Evolutionary conservation across 768 basidiomycete genomes (phyloP).

Genomic region (Leccinum rimulosum): DNA sequence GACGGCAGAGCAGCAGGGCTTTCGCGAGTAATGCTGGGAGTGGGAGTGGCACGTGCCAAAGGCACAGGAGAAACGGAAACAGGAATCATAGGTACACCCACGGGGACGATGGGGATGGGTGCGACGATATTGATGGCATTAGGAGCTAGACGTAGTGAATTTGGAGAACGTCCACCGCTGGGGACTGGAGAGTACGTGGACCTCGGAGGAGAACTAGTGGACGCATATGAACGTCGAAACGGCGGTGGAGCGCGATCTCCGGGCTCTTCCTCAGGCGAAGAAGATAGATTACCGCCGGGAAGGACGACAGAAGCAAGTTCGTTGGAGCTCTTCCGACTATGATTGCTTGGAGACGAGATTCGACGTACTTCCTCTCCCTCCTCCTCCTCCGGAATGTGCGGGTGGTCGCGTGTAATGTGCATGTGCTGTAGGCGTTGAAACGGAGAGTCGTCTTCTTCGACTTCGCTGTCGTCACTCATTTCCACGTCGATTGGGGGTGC

Average conservation of each 20-base stretch:
- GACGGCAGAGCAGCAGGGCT: constrained; percentile 32
- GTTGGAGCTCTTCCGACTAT: constrained; percentile 20
- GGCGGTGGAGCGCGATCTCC: constrained; percentile 15
- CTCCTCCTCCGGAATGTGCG: constrained; percentile 69
- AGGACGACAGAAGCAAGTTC: constrained; percentile 36
- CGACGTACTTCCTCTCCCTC: constrained; percentile 47
- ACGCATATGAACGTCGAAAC: constrained; percentile 15
- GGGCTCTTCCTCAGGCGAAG: constrained; percentile 11
- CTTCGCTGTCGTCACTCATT: constrained; percentile 79
- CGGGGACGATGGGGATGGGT: constrained; percentile 24
- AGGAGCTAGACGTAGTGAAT: constrained; percentile 22
- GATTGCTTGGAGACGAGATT: constrained; percentile 23
- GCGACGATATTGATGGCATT: constrained; percentile 22
- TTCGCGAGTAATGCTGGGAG: constrained; percentile 25
- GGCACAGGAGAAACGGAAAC: constrained; percentile 23
- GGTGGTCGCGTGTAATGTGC: constrained; percentile 45
- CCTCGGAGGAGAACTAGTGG: constrained; percentile 15
- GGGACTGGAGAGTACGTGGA: constrained; percentile 21
- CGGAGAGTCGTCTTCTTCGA: constrained; percentile 49
- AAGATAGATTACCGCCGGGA: constrained; percentile 1
- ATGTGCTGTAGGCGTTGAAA: constrained; percentile 37
- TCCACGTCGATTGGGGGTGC: constrained; percentile 73
- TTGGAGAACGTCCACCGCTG: constrained; percentile 21
- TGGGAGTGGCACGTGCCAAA: constrained; percentile 19
- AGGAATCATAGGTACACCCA: constrained; percentile 20